Conservation (phyloP, 2,329 filamentous ascomycete species). For the Escovopsis sp. region DNA sequence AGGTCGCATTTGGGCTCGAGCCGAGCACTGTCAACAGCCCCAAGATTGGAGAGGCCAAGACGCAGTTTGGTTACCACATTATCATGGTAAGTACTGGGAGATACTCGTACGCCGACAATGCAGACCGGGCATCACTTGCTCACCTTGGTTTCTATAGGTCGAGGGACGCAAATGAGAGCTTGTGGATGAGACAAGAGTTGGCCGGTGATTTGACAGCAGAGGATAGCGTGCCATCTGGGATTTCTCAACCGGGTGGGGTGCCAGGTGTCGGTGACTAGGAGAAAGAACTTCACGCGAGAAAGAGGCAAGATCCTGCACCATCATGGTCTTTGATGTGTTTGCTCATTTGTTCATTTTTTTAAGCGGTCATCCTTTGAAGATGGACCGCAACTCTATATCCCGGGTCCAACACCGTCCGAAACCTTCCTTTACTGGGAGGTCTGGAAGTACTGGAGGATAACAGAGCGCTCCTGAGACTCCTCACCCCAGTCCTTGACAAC, state of each 20-base stretch:
- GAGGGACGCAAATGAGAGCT: constrained; percentile 4
- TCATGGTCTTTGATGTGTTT: constrained; percentile 6
- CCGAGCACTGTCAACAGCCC: constrained; percentile 49
- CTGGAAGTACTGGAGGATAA: constrained; percentile 99
- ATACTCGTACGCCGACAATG: not conserved
- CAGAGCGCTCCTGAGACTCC: constrained; percentile 96
- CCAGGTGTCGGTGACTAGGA: too few species aligned
- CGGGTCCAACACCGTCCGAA: constrained; percentile 19
- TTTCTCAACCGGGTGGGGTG: too few species aligned
- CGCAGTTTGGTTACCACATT: constrained; percentile 63
- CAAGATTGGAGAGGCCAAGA: constrained; percentile 57
- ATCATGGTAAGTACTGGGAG: constrained; percentile 45
- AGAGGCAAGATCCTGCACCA: not conserved
- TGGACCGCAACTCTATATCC: constrained; percentile 26
- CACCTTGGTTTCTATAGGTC: not conserved
- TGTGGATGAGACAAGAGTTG: not conserved
- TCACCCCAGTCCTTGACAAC: constrained; percentile 99
- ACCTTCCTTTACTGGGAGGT: constrained; percentile 49
- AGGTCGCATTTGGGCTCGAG: constrained; percentile 55
- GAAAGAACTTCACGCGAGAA: too few species aligned
- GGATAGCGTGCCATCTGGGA: not conserved
- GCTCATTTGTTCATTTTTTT: constrained; percentile 27
- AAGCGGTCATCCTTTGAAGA: constrained; percentile 16
- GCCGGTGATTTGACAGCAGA: not conserved
- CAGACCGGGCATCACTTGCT: not conserved